Percentiles rank a stretch among this genome's conserved stretches.
These are phyloP conservation scores for Ophiostoma montium DNA, from an alignment of 2,329 filamentous ascomycete species.

Conservation along the genomic window DNA sequence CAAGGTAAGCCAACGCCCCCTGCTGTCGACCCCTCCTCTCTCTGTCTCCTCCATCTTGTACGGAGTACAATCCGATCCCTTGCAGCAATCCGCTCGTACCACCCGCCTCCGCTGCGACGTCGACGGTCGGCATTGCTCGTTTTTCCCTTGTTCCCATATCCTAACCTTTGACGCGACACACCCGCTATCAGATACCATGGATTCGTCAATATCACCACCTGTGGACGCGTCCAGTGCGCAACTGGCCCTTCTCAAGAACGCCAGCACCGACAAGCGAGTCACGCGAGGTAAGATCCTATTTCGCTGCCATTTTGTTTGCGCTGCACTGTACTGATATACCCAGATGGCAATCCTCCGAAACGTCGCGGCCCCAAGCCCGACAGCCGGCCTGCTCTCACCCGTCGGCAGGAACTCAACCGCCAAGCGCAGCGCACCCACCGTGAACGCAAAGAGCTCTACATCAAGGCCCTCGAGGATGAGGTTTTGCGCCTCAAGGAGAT, in stretches of 20 bases:
- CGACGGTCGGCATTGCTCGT: no score
- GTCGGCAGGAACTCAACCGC: conserved; percentile 84
- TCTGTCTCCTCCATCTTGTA: no score
- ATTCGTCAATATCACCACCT: conserved; percentile 33
- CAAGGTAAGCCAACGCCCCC: no score
- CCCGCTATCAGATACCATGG: conserved; percentile 23
- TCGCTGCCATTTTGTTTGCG: background rate
- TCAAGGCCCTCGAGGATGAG: conserved; percentile 85
- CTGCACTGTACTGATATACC: background rate
- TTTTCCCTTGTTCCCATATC: conserved; percentile 16
- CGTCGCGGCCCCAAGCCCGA: conserved; percentile 90
- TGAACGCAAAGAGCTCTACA: conserved; percentile 91
- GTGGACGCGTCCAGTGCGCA: conserved; percentile 31
- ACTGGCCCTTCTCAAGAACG: conserved; percentile 47
- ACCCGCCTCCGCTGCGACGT: no score
- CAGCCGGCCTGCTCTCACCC: conserved; percentile 83
- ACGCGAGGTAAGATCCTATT: conserved; percentile 48
- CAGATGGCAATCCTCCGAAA: conserved; percentile 77
- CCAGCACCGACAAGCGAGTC: conserved; percentile 56
- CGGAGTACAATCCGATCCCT: no score
- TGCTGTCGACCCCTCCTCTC: no score
- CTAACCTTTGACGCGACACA: no score
- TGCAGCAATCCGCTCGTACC: no score
- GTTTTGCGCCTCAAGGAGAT: conserved; percentile 77
- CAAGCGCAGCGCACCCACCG: conserved; percentile 92